A percentile compares a stretch with the other conserved stretches of the same genome.
These are phyloP conservation scores for Leishmania martiniquensis DNA, from an alignment of 208 protist genomes.

Conservation along the genomic window DNA sequence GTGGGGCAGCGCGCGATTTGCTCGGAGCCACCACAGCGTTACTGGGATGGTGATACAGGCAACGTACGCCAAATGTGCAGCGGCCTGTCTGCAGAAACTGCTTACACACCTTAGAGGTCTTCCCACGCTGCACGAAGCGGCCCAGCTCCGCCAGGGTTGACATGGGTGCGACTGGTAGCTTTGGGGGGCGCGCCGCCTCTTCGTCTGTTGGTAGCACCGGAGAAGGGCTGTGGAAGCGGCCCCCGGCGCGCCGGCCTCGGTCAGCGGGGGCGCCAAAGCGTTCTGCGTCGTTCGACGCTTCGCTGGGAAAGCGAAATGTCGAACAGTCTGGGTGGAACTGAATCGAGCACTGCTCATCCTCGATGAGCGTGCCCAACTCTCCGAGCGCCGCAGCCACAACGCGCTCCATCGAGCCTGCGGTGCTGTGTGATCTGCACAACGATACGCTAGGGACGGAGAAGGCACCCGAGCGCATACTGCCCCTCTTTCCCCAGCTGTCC, in stretches of 20 bases:
- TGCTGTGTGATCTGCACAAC: background rate
- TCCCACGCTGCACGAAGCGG: slow-evolving; percentile 20
- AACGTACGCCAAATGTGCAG: slow-evolving; percentile 79
- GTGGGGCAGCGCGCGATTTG: background rate
- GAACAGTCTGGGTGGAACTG: background rate
- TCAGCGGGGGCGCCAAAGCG: background rate
- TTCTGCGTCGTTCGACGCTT: background rate
- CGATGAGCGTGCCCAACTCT: slow-evolving; percentile 2
- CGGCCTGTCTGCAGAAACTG: slow-evolving; percentile 56
- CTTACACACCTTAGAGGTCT: slow-evolving; percentile 61
- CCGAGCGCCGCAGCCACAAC: slow-evolving; percentile 3
- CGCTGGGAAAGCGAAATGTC: background rate
- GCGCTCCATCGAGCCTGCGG: slow-evolving; percentile 5
- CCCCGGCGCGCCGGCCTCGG: background rate
- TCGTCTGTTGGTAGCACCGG: background rate
- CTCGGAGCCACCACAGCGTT: background rate
- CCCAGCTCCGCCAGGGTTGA: slow-evolving; percentile 19
- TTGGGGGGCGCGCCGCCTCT: background rate
- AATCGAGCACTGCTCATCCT: background rate
- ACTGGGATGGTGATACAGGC: slow-evolving; percentile 71
- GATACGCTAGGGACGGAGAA: background rate
- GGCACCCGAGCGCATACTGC: background rate
- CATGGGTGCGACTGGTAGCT: background rate
- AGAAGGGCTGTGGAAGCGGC: slow-evolving; percentile 3
- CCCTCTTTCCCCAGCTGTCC: slow-evolving; percentile 7